Evolutionary conservation across 495 filamentous ascomycete genomes (phyloP).

Genomic region (Hyaloscypha variabilis): DNA sequence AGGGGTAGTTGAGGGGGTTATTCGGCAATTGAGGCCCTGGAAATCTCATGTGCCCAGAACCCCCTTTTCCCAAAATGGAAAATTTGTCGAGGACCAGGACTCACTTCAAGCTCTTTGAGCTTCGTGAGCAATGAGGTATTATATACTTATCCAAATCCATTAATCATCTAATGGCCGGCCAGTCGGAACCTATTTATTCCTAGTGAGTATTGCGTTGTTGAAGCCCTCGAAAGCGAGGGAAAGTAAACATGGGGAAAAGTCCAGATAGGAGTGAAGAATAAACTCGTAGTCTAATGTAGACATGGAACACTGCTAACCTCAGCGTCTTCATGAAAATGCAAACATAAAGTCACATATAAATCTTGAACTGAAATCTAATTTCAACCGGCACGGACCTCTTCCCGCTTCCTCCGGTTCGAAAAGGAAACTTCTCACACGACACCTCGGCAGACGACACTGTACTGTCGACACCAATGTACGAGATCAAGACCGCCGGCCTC

Average conservation of each 20-base stretch:
- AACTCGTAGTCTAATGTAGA: too few relatives aligned
- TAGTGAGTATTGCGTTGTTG: too few relatives aligned
- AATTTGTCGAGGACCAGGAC: neutral
- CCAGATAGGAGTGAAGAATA: too few relatives aligned
- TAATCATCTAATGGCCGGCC: neutral
- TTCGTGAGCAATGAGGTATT: neutral
- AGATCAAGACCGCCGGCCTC: conserved; percentile 3
- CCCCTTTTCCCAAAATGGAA: neutral
- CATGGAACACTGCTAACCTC: too few relatives aligned
- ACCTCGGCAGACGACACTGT: conserved; percentile 16
- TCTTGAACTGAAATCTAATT: too few relatives aligned
- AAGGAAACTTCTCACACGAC: conserved; percentile 11
- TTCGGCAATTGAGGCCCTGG: neutral
- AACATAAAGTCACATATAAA: neutral
- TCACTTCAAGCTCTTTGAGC: neutral
- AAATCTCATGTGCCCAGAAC: neutral
- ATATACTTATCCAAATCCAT: neutral
- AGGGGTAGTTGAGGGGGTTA: neutral
- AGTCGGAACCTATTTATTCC: too few relatives aligned
- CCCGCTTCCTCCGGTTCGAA: conserved; percentile 1
- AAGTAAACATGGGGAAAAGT: too few relatives aligned
- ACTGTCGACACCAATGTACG: conserved; percentile 13
- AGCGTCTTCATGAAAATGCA: neutral
- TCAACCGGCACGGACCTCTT: neutral
- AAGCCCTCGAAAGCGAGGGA: too few relatives aligned